Percentiles rank a stretch among this genome's conserved stretches.
phyloP scores from a whole-genome alignment of 192 early-diverging fungal genomes.

The Entomortierella beljakovae region DNA sequence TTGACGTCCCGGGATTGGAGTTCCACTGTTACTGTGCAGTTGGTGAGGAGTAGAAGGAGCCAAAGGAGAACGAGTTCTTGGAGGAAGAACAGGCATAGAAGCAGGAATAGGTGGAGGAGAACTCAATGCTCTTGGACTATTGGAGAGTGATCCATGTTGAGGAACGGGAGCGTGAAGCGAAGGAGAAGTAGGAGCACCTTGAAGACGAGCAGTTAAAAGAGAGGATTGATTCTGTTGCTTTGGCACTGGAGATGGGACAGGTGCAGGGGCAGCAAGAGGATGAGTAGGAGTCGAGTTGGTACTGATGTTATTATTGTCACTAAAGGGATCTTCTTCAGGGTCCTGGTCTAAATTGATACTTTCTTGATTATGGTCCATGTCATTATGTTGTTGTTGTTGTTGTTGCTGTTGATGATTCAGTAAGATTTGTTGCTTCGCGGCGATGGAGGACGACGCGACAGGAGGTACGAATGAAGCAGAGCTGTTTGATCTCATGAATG shows the following conservation, averaged over 20 bases:
- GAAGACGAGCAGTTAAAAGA: slow-evolving; percentile 38
- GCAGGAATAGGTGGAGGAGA: slow-evolving; percentile 24
- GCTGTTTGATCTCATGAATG: slow-evolving; percentile 29
- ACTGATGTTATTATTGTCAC: slow-evolving; percentile 24
- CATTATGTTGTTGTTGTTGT: not conserved
- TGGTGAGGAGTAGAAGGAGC: slow-evolving; percentile 26
- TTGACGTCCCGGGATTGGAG: slow-evolving; percentile 25
- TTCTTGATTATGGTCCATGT: not conserved
- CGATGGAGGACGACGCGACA: slow-evolving; percentile 30
- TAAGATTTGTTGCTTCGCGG: slow-evolving; percentile 31
- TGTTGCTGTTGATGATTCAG: slow-evolving; percentile 15
- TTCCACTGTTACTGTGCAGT: slow-evolving; percentile 6
- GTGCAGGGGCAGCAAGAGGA: slow-evolving; percentile 1
- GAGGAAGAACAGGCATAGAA: slow-evolving; percentile 27
- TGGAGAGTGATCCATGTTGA: slow-evolving; percentile 17
- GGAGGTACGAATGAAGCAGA: slow-evolving; percentile 31
- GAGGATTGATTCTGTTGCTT: slow-evolving; percentile 36
- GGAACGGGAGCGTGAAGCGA: slow-evolving; percentile 39
- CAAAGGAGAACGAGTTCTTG: slow-evolving; percentile 43
- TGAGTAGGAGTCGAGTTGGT: not conserved
- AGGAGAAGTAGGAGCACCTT: slow-evolving; percentile 10
- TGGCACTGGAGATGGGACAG: slow-evolving; percentile 13
- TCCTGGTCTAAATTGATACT: not conserved
- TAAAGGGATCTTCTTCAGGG: slow-evolving; percentile 32
- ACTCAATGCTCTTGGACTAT: slow-evolving; percentile 20